A percentile compares a stretch with the other conserved stretches of the same genome.
Evolutionary conservation across 345 rosid species (phyloP).

Genomic region (Rhodamnia rubescens): DNA sequence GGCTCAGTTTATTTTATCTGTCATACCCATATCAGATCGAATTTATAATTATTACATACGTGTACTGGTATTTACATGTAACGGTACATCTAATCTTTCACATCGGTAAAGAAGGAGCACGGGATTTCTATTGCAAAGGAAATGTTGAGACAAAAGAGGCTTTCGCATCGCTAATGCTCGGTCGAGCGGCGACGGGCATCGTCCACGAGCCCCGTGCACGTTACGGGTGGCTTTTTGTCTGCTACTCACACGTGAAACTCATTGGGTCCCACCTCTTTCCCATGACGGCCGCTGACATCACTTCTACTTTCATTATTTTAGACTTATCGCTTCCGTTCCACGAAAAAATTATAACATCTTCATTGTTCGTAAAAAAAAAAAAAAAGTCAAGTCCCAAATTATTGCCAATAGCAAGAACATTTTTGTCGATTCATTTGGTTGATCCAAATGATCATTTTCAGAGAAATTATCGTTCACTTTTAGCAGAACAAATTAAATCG

Average conservation of each 20-base stretch:
- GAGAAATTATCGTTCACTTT: neutral
- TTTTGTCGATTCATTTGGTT: too few relatives aligned
- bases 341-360: too few relatives aligned
- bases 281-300: neutral
- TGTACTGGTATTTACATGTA: neutral
- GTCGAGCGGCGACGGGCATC: neutral
- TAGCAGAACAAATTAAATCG: too few relatives aligned
- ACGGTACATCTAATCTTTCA: neutral
- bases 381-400: neutral
- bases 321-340: too few relatives aligned
- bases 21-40: neutral
- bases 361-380: fast-evolving
- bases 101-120: neutral
- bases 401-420: too few relatives aligned
- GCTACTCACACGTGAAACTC: neutral
- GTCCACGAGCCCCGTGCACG: neutral
- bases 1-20: fast-evolving
- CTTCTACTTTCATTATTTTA: neutral
- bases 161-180: neutral
- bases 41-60: too few relatives aligned
- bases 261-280: neutral
- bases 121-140: neutral
- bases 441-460: too few relatives aligned
- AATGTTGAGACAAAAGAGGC: neutral
- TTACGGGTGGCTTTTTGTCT: neutral